phyloP scores from a whole-genome alignment of 2,329 filamentous ascomycete species.

The Lecanicillium sp. region DNA sequence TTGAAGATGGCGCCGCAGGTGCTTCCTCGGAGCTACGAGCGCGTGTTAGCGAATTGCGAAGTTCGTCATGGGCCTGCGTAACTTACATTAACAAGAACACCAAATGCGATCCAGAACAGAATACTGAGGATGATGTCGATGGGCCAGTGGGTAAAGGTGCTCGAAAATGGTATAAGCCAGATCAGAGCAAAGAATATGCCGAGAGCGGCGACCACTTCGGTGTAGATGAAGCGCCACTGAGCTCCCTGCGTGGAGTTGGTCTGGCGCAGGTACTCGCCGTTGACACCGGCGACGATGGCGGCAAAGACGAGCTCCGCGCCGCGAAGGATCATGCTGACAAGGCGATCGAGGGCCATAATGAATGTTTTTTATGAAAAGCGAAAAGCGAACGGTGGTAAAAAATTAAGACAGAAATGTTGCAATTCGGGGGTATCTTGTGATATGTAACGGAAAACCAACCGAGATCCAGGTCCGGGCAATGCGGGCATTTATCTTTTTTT shows the following conservation, averaged over 20 bases:
- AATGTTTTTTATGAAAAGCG: neutral
- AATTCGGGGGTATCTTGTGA: neutral
- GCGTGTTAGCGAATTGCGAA: neutral
- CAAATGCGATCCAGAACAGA: constrained; percentile 65
- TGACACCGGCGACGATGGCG: constrained; percentile 65
- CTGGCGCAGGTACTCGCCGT: constrained; percentile 57
- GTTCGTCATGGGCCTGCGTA: no score
- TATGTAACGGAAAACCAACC: neutral
- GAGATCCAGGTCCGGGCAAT: neutral
- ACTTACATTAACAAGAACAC: constrained; percentile 56
- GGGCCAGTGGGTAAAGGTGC: constrained; percentile 63
- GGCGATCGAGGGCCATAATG: constrained; percentile 34
- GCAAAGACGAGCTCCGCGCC: constrained; percentile 58
- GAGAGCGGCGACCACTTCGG: constrained; percentile 63
- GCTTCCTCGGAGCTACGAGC: constrained; percentile 33
- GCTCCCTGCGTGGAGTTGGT: constrained; percentile 45
- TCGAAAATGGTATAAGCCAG: constrained; percentile 66
- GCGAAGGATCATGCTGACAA: constrained; percentile 34
- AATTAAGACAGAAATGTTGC: neutral
- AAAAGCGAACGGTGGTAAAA: no score
- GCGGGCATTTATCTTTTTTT: neutral
- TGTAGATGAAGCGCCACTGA: constrained; percentile 64
- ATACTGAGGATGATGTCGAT: constrained; percentile 63
- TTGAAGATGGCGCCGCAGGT: constrained; percentile 52
- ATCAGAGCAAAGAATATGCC: constrained; percentile 63